Evolutionary conservation across 1,139 yeast species (phyloP), one percentile per base, ranked within the genome.

Genomic region (Pichia cactophila): DNA sequence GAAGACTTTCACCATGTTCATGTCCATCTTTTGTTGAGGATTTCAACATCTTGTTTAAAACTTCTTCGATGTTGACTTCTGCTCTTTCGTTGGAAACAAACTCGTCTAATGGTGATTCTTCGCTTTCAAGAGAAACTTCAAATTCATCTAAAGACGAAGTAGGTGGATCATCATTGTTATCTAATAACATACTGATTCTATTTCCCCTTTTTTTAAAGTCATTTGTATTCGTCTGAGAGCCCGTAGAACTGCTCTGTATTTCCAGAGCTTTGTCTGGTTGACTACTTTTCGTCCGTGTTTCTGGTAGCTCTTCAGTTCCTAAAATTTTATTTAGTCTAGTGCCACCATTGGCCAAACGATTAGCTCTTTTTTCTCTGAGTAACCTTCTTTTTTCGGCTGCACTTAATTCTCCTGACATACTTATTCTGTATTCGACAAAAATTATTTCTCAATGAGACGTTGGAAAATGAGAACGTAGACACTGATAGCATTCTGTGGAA

Each of bases 301-400:
- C 43, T 43, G 38, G 48, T n/a, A 28, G 52, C 16, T 63, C 65
- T 29, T 62, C 58, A 8, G 67, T 67, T 1, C 77, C 77, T 0
- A 75, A 69, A 54, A 76, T 76, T 51, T 69, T 75, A 54, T 76
- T 78, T 58, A 84, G 66, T 51, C 92, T 70, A 3, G 77, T 62
- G 26, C 81, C 84, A 44, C 74, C 74, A 4, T 83, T 81, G 4
- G 85, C 83, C 72, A 84, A 75, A 63, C 82, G 83, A 56, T 86
- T 84, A 46, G 80, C 83, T 57, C 90, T 73, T 61, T 88, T 74
- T 61, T 84, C 89, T 53, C 89, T 73, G 39, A 83, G 67, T 31
- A 81, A 59, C 50, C 72, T 70, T 58, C 82, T 77, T 67, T 79
- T 82, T 59, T 84, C 90, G 42, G 80, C 83, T 6, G 54, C 49